Conservation (phyloP, 2,329 filamentous ascomycete species). For the Colletotrichum salicis region DNA sequence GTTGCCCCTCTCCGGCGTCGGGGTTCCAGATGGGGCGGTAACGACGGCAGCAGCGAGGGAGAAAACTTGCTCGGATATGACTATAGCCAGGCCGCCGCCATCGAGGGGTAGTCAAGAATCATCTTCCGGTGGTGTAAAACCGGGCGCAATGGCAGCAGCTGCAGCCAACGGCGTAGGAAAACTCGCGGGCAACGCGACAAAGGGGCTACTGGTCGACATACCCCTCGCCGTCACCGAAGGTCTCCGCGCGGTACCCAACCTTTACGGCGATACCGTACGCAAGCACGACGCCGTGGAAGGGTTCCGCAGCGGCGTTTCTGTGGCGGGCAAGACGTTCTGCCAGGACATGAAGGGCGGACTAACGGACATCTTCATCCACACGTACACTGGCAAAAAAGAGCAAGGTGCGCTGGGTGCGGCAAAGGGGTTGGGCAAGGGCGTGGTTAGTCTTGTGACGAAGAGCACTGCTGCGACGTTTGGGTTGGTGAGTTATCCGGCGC, state of each 20-base stretch:
- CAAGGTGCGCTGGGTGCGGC: slow-evolving; percentile 29
- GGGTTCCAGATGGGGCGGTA: not conserved
- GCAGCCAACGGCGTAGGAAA: slow-evolving; percentile 62
- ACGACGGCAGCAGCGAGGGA: not conserved
- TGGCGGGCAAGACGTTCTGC: slow-evolving; percentile 34
- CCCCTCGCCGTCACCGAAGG: slow-evolving; percentile 37
- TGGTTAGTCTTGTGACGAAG: slow-evolving; percentile 34
- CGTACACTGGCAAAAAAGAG: slow-evolving; percentile 34
- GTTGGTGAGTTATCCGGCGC: slow-evolving; percentile 34
- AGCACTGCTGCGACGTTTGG: slow-evolving; percentile 34
- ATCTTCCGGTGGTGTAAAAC: not conserved
- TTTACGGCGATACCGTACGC: slow-evolving; percentile 35
- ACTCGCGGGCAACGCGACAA: slow-evolving; percentile 66
- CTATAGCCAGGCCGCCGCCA: not conserved
- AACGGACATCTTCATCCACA: slow-evolving; percentile 35
- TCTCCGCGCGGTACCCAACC: slow-evolving; percentile 34
- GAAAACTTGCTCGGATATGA: not conserved
- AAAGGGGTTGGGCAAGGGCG: slow-evolving; percentile 34
- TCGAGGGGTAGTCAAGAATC: slow-evolving; percentile 3
- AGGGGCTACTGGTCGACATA: slow-evolving; percentile 64
- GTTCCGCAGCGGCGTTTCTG: slow-evolving; percentile 34
- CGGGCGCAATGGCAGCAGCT: slow-evolving; percentile 37
- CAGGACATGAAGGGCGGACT: slow-evolving; percentile 31
- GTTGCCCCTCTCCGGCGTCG: slow-evolving; percentile 27
- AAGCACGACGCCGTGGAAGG: slow-evolving; percentile 27